phyloP scores from a whole-genome alignment of 345 rosid species.

The Clarkia xantiana region DNA sequence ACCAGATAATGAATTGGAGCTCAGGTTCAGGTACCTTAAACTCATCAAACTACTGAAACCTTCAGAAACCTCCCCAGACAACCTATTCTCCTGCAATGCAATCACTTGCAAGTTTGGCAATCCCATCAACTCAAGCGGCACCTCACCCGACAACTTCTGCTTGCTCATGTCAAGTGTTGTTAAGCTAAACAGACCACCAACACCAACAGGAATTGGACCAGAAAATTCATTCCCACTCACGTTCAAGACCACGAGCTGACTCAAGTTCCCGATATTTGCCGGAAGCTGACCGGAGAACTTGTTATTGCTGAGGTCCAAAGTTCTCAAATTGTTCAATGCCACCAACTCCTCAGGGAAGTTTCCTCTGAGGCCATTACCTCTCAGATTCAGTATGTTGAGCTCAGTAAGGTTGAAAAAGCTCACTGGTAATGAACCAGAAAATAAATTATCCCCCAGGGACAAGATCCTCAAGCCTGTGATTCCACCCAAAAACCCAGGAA shows the following conservation, averaged over 20 bases:
- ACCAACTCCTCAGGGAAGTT: constrained; percentile 47
- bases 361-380: constrained; percentile 45
- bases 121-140: constrained; percentile 68
- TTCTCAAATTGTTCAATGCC: constrained; percentile 41
- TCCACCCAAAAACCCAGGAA: constrained; percentile 51
- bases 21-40: constrained; percentile 55
- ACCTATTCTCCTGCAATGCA: constrained; percentile 69
- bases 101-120: constrained; percentile 73
- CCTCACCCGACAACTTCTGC: constrained; percentile 46
- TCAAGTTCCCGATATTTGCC: constrained; percentile 36
- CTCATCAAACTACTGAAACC: constrained; percentile 80
- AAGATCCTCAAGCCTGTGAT: constrained; percentile 43
- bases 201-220: constrained; percentile 35
- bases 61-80: constrained; percentile 64
- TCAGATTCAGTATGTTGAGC: constrained; percentile 41
- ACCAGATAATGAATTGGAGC: constrained; percentile 54
- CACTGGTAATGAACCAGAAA: constrained; percentile 52
- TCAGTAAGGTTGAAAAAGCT: constrained; percentile 30
- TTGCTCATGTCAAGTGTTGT: constrained; percentile 45
- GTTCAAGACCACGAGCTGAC: constrained; percentile 29
- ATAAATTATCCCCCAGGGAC: constrained; percentile 47
- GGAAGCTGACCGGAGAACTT: constrained; percentile 45
- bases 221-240: constrained; percentile 44
- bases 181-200: constrained; percentile 41
- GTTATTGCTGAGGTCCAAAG: constrained; percentile 59